Percentiles rank a stretch among this genome's conserved stretches.
Evolutionary conservation across 2,329 filamentous ascomycete species (phyloP).

Genomic region (Trichoderma sp.): DNA sequence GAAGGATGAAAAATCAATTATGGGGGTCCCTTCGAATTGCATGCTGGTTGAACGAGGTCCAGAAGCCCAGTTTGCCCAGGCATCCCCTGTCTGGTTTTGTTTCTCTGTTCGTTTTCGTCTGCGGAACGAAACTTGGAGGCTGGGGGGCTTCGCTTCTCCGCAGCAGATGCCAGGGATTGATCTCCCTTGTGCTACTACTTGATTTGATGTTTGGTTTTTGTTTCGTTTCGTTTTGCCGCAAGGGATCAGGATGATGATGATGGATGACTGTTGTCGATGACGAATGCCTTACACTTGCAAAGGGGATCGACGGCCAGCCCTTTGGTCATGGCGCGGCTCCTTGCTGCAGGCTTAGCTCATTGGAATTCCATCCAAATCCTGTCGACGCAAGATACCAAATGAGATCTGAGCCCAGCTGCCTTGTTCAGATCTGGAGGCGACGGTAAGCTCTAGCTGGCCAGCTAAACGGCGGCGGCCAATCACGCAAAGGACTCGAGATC

Average conservation of each 20-base stretch:
- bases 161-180: background rate
- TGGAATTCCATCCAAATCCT: background rate
- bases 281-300: background rate
- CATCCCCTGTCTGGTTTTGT: background rate
- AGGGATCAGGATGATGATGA: background rate
- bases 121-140: background rate
- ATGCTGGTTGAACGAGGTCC: too few relatives aligned
- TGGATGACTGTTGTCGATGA: background rate
- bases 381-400: background rate
- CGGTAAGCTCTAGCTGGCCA: constrained; percentile 10
- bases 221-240: background rate
- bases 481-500: background rate
- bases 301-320: background rate
- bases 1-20: background rate
- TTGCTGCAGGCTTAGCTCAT: background rate
- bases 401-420: constrained; percentile 5
- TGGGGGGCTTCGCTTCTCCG: background rate
- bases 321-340: background rate
- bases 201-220: background rate
- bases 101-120: background rate
- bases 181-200: background rate
- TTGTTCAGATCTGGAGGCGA: background rate
- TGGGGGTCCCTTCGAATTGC: background rate
- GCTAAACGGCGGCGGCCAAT: background rate
- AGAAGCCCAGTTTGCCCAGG: too few relatives aligned